These are phyloP conservation scores for Nosema bombycis DNA, from an alignment of 371 early-diverging fungal species.

Conservation along the genomic window DNA sequence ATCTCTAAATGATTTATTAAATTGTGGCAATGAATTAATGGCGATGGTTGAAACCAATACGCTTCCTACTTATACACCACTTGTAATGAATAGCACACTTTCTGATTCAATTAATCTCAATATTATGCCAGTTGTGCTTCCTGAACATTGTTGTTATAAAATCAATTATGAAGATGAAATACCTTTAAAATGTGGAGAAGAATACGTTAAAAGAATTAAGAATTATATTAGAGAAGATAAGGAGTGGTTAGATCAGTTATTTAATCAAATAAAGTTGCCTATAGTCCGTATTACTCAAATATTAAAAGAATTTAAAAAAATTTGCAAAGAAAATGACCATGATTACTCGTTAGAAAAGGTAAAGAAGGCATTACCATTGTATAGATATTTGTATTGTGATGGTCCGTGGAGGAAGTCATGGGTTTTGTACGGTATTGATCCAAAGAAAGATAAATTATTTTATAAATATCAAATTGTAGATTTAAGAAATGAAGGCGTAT, in stretches of 20 bases:
- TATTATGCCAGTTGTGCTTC: background rate
- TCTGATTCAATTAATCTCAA: background rate
- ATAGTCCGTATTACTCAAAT: constrained; percentile 1
- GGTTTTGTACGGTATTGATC: constrained; percentile 61
- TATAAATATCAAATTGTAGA: constrained; percentile 62
- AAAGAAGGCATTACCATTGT: constrained; percentile 53
- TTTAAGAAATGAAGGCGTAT: constrained; percentile 36
- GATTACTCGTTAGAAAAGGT: background rate
- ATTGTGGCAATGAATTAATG: background rate
- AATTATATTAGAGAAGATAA: background rate
- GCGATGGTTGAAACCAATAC: background rate
- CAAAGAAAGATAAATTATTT: constrained; percentile 45
- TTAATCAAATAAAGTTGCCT: background rate
- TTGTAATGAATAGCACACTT: background rate
- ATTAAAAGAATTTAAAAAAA: constrained; percentile 13
- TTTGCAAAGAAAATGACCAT: background rate
- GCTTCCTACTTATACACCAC: background rate
- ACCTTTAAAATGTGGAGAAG: background rate
- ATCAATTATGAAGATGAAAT: background rate
- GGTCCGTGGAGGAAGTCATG: constrained; percentile 65
- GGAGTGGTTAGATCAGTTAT: background rate
- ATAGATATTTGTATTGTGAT: constrained; percentile 51
- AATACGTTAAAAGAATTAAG: background rate
- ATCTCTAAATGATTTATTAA: background rate
- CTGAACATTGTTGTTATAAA: background rate